These are phyloP conservation scores for Biscogniauxia mediterranea DNA, from an alignment of 2,329 filamentous ascomycete species.

Conservation along the genomic window DNA sequence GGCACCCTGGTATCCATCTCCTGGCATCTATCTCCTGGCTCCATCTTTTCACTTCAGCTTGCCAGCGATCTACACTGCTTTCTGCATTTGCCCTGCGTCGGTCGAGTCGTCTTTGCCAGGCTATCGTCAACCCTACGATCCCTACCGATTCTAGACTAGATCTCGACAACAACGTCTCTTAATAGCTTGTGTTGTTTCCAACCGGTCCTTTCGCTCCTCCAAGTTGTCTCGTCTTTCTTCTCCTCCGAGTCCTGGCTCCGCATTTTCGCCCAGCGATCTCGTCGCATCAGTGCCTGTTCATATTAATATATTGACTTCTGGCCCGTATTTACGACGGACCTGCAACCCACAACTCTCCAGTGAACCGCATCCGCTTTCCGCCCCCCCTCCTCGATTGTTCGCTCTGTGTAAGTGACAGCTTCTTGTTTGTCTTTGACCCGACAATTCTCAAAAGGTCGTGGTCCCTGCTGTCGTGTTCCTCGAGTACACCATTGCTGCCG, in stretches of 20 bases:
- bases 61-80: background rate
- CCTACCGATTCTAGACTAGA: background rate
- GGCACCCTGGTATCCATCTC: background rate
- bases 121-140: background rate
- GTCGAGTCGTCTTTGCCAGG: background rate
- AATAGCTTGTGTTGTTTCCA: background rate
- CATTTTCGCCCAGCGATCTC: constrained; percentile 16
- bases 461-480: constrained; percentile 5
- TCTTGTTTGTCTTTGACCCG: constrained; percentile 11
- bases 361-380: constrained; percentile 11
- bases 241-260: constrained; percentile 8
- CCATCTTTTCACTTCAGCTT: background rate
- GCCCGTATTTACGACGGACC: constrained; percentile 10
- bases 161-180: background rate
- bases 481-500: constrained; percentile 1
- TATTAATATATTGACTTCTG: constrained; percentile 23
- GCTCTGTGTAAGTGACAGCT: constrained; percentile 24
- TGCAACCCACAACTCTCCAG: constrained; percentile 3
- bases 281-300: constrained; percentile 14
- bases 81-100: background rate
- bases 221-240: background rate
- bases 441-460: constrained; percentile 1
- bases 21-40: background rate
- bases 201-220: background rate
- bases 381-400: constrained; percentile 12